Evolutionary conservation across 2,329 filamentous ascomycete genomes (phyloP), one percentile per base, ranked within the genome.

Genomic region (Domatiomyces globalis): DNA sequence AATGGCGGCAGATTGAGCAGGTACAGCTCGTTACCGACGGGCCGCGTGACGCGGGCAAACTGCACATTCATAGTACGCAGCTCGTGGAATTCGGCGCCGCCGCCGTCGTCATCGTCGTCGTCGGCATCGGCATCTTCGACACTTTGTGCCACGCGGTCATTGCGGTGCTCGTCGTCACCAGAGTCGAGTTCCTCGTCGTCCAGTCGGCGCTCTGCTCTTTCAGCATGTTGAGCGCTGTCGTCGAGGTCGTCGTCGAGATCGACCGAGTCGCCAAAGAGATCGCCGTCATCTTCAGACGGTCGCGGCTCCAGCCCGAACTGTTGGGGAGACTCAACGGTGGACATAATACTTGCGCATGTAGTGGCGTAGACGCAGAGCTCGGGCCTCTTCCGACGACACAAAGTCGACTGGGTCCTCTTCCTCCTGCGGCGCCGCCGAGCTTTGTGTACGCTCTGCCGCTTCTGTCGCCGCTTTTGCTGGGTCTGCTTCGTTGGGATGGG

Each of bases 111-210:
- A 15, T 65, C 64, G 6, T 66, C 65, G 43, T 67, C 67, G 20
- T 65, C 66, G 4, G 63, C 65, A 46, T 67, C 66, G 47, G 67
- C 70, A 19, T 67, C 65, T 22, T 74, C 71, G 64, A 72, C 71
- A 10, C 63, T 68, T 10, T 72, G 69, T 5, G 61, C 69, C 12
- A 65, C 62, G 33, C 78, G 72, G 62, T 82, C 79, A 53, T 68
- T 66, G 45, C 78, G 72, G 44, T 69, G 75, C 55, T 76, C 71
- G 58, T 83, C 79, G 59, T 83, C 79, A 44, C 77, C 79, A 9
- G 79, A 82, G 61, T 82, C 79, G 42, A 83, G 71, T 49, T 81
- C 77, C 54, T 76, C 73, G 61, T 82, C 79, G 52, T 81, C 77
- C 10, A 82, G 68, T 55, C 69, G 71, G 53, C 75, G 73, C 52